These are phyloP conservation scores for Bruguiera parviflora DNA, from an alignment of 345 rosid genomes.

Conservation along the genomic window DNA sequence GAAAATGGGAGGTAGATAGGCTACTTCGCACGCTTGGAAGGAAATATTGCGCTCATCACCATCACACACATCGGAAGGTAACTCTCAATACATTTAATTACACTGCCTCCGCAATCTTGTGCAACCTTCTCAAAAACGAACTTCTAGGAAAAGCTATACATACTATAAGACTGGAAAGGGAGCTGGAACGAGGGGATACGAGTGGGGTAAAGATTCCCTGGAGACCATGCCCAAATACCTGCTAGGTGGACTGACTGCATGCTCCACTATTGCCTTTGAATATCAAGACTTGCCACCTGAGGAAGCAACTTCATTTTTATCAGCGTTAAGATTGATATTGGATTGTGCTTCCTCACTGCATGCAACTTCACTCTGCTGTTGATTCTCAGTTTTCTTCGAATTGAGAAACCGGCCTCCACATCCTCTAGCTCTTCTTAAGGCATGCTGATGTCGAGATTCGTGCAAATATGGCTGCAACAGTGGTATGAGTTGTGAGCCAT, in stretches of 20 bases:
- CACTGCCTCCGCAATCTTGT: slow-evolving; percentile 18
- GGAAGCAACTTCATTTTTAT: slow-evolving; percentile 44
- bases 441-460: slow-evolving; percentile 96
- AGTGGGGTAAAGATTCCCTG: not conserved
- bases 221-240: not conserved
- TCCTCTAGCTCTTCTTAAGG: slow-evolving; percentile 89
- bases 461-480: slow-evolving; percentile 87
- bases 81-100: slow-evolving; percentile 11
- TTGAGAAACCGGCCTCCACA: slow-evolving; percentile 91
- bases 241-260: not conserved
- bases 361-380: slow-evolving; percentile 39
- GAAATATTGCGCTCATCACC: not conserved
- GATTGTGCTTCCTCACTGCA: slow-evolving; percentile 58
- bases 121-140: slow-evolving; percentile 8
- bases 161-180: slow-evolving; percentile 5
- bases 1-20: not conserved
- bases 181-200: slow-evolving; percentile 8
- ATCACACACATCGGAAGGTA: not conserved
- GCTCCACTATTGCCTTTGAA: not conserved
- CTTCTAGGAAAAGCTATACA: slow-evolving; percentile 26
- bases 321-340: slow-evolving; percentile 54
- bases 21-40: slow-evolving; percentile 4
- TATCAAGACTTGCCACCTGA: slow-evolving; percentile 46
- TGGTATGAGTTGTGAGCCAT: slow-evolving; percentile 11
- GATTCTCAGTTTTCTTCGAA: slow-evolving; percentile 58